phyloP scores from a whole-genome alignment of 768 basidiomycete species.

The Naganishia kalamii region DNA sequence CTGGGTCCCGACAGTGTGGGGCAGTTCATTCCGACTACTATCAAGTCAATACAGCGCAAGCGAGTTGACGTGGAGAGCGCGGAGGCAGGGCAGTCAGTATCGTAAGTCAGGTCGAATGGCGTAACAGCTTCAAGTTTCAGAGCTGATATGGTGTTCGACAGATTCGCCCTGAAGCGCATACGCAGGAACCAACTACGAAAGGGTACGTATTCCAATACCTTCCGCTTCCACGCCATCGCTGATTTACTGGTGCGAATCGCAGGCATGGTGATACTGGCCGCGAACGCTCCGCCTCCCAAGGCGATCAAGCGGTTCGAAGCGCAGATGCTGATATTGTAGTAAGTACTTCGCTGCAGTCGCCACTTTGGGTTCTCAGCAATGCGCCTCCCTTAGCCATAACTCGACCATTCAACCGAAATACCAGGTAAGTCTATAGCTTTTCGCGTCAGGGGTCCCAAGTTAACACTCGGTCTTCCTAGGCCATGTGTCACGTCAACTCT shows the following conservation, averaged over 20 bases:
- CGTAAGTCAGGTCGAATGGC: slow-evolving; percentile 47
- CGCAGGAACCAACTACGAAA: slow-evolving; percentile 74
- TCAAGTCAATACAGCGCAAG: slow-evolving; percentile 93
- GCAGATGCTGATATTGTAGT: slow-evolving; percentile 88
- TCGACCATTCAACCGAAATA: slow-evolving; percentile 89
- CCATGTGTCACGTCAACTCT: slow-evolving; percentile 38
- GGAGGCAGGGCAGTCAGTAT: slow-evolving; percentile 90
- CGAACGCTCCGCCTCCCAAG: slow-evolving; percentile 68
- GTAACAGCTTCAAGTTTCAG: neutral
- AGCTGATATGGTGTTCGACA: slow-evolving; percentile 6
- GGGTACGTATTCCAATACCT: too few species aligned
- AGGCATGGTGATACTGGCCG: slow-evolving; percentile 66
- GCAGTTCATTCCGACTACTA: slow-evolving; percentile 66
- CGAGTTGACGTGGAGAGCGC: slow-evolving; percentile 75
- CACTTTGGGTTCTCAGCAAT: neutral
- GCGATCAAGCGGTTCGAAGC: slow-evolving; percentile 84
- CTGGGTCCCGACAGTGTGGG: slow-evolving; percentile 92
- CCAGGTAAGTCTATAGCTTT: slow-evolving; percentile 63
- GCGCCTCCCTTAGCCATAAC: slow-evolving; percentile 59
- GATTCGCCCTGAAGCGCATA: slow-evolving; percentile 80
- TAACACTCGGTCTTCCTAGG: slow-evolving; percentile 24
- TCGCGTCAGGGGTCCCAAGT: neutral
- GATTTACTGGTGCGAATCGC: too few species aligned
- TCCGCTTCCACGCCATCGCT: too few species aligned
- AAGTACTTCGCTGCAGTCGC: slow-evolving; percentile 39